Evolutionary conservation across 352 stramenopile species (phyloP), one percentile per base, ranked within the genome.

Genomic region (Phytophthora boehmeriae): DNA sequence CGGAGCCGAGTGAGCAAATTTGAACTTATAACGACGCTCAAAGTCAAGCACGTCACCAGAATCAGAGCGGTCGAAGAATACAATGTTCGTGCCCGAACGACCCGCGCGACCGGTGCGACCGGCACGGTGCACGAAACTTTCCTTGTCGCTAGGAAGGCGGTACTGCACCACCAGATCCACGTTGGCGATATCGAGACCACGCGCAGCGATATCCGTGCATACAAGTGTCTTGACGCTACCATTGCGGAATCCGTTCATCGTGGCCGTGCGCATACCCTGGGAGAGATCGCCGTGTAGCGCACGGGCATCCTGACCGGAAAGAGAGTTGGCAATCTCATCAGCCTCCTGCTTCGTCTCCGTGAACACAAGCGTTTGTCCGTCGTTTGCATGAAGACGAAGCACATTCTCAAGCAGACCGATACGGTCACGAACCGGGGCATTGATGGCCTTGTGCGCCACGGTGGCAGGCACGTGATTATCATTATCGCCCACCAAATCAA

Each of bases 311-410:
- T 86, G 73, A 11, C 73, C 68, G 20, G 73, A 67, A n/a, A 96
- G 79, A 35, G 89, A 79, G 43, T 92, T 97, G 16, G 95, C 92
- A 56, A 99, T 88, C 52, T 99, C 93, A 66, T 98, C 95, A 13
- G 90, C 93, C 51, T 98, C 90, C 49, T 92, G 81, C 80, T 99
- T 99, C 13, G 97, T 99, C 71, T 99, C 86, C 4, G 95, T 98
- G 69, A 99, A 99, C 35, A 99, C 97, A 54, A 99, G 97, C 44
- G 86, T 83, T 59, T 93, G 81, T 25, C 83, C 85, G 39, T 85
- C 76, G 25, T 86, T 73, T 11, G 73, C 89, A 71, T 80, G 73
- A 49, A 90, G 67, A 53, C 81, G 74, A 51, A 93, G 58, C 44
- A 95, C 78, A 35, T 81, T 87, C 61, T 90, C 80, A 8, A 93